Evolutionary conservation across 257 asterid species (phyloP), one percentile per base, ranked within the genome.

Genomic region (Nicotiana benthamiana): DNA sequence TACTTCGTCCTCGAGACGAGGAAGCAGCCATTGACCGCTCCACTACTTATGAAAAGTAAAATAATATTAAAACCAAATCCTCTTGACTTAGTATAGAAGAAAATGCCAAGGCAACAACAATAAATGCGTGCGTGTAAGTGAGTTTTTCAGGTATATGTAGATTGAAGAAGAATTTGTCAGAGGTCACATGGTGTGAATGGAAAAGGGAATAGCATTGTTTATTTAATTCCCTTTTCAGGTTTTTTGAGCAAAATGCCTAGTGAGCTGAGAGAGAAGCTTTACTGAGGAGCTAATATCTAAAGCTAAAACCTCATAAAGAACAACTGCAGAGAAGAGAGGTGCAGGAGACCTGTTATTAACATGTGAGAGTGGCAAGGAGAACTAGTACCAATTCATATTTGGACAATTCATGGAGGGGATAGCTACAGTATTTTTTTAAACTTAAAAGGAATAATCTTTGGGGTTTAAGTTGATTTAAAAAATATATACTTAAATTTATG

Each of bases 1-100:
- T 90, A 86, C 97, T 92, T 80, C 98, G 92, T 82, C 97, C 97
- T 84, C 97, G 86, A 26, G 99, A 91, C 40, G 98, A 92, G 80
- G 99, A 95, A 80, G 97, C 94, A 85, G 96, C 96, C 97, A 91
- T 92, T 84, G 63, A 87, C 80, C 86, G 79, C 54, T 40, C 48
- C 48, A 40, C 48, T 40, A 40, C 48, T 40, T 40, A 40, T 40
- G 48, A 81, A 79, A 57, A 65, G 57, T 30, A 68, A 2, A 76
- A 77, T 2, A 76, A 64, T 34, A 18, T 9, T 18, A 9, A 67
- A 51, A 15, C 70, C 30, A 36, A 70, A 68, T 30, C 62, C 76
- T 57, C 64, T 57, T 40, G 17, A 9, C 36, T 81, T 67, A 17
- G 46, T 60, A 60, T 54, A 7, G 48, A 74, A 24, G 18, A 46